Percentiles rank a stretch among this genome's conserved stretches.
phyloP scores from a whole-genome alignment of 2,329 filamentous ascomycete species.

The Periconia sp. region DNA sequence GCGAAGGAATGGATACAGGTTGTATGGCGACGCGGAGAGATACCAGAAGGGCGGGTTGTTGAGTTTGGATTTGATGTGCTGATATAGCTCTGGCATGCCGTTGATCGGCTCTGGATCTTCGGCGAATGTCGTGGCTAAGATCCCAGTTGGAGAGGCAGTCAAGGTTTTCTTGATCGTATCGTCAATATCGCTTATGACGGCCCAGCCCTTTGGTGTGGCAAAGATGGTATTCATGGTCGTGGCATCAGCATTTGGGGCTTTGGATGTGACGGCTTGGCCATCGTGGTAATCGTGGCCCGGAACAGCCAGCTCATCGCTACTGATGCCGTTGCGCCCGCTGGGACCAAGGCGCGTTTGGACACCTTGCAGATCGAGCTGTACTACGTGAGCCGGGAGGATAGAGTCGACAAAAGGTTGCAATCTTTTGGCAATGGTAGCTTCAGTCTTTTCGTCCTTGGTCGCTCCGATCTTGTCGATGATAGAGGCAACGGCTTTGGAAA shows the following conservation, averaged over 20 bases:
- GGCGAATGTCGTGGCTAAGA: constrained; percentile 81
- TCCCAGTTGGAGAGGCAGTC: constrained; percentile 77
- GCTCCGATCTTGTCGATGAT: constrained; percentile 72
- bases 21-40: constrained; percentile 90
- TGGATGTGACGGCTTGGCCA: constrained; percentile 31
- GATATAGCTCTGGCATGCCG: constrained; percentile 86
- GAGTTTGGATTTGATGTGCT: constrained; percentile 59
- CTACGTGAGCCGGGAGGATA: constrained; percentile 68
- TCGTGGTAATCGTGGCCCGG: constrained; percentile 47
- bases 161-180: constrained; percentile 93
- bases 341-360: constrained; percentile 60
- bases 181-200: constrained; percentile 85
- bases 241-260: constrained; percentile 37
- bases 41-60: constrained; percentile 81
- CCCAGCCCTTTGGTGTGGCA: constrained; percentile 78
- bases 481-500: constrained; percentile 69
- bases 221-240: constrained; percentile 71
- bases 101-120: constrained; percentile 69
- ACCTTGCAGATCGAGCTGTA: constrained; percentile 63
- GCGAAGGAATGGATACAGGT: constrained; percentile 84
- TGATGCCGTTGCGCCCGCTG: constrained; percentile 71
- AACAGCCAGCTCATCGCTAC: constrained; percentile 59
- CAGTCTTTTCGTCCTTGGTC: constrained; percentile 52
- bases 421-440: constrained; percentile 64
- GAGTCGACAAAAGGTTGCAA: constrained; percentile 78